Evolutionary conservation across 768 basidiomycete species (phyloP).

Genomic region (Tricholoma furcatifolium): DNA sequence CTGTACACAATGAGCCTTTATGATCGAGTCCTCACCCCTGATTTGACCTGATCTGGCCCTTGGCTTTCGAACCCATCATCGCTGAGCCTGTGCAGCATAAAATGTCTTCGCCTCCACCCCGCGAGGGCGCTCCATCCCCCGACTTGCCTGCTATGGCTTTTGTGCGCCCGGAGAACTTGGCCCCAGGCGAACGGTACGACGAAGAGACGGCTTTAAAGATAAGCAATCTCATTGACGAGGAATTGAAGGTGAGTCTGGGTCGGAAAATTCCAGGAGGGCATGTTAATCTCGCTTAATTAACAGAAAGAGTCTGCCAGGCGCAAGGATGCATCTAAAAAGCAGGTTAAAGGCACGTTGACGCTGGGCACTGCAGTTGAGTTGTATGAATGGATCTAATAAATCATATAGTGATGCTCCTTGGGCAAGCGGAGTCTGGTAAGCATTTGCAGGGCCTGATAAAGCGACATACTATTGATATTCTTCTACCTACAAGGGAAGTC

Average conservation of each 20-base stretch:
- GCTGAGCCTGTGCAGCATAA: conserved; percentile 1
- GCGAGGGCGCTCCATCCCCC: conserved; percentile 4
- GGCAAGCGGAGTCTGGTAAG: conserved; percentile 70
- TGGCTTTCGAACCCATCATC: conserved; percentile 7
- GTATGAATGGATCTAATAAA: neutral
- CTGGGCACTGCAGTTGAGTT: neutral
- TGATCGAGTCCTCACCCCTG: conserved; percentile 4
- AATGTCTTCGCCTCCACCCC: conserved; percentile 7
- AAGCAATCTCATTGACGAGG: conserved; percentile 56
- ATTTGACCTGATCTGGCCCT: conserved; percentile 10
- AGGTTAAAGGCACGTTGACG: conserved; percentile 47
- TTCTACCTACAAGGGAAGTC: conserved; percentile 57
- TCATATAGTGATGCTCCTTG: conserved; percentile 64
- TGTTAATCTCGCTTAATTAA: neutral
- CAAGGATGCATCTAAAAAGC: conserved; percentile 37
- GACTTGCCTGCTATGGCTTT: conserved; percentile 13
- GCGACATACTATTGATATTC: neutral
- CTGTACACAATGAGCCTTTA: conserved; percentile 9
- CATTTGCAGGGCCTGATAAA: neutral
- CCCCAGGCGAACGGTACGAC: conserved; percentile 19
- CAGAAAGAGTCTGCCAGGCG: conserved; percentile 50
- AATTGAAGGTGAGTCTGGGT: conserved; percentile 41
- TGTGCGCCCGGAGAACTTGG: conserved; percentile 8
- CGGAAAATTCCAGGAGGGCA: neutral
- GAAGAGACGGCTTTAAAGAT: conserved; percentile 44